A percentile compares a stretch with the other conserved stretches of the same genome.
Evolutionary conservation across 164 flowering plant genomes (phyloP).

Genomic region (Chimonanthus salicifolius): DNA sequence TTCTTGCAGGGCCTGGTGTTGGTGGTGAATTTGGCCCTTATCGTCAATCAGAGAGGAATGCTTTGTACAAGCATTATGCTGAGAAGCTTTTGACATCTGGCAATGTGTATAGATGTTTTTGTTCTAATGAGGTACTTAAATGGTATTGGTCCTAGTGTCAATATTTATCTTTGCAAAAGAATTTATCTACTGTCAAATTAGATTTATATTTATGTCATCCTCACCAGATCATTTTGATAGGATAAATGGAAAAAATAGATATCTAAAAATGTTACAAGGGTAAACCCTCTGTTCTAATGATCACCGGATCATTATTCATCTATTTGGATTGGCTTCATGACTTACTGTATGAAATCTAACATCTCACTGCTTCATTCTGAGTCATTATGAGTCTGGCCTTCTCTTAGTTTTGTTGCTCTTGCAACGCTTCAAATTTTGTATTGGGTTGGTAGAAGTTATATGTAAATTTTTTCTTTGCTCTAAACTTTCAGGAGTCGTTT

Average conservation of each 20-base stretch:
- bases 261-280: no score
- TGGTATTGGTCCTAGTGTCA: not conserved
- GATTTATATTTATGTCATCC: not conserved
- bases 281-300: no score
- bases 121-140: constrained; percentile 72
- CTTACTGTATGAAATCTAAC: not conserved
- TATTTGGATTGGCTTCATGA: not conserved
- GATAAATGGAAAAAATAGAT: not conserved
- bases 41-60: constrained; percentile 90
- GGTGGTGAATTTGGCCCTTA: constrained; percentile 96
- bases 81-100: constrained; percentile 74
- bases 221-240: not conserved
- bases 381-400: no score
- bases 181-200: not conserved
- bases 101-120: constrained; percentile 87
- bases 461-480: no score
- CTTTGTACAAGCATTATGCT: constrained; percentile 70
- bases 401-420: no score
- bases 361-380: no score
- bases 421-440: no score
- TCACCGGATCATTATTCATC: no score
- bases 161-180: not conserved
- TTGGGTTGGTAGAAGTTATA: no score
- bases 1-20: constrained; percentile 63
- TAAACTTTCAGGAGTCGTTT: no score